Base-by-base conservation (phyloP, 2,329 filamentous ascomycete species). In the Arthrobotrys pseudoclavata region DNA sequence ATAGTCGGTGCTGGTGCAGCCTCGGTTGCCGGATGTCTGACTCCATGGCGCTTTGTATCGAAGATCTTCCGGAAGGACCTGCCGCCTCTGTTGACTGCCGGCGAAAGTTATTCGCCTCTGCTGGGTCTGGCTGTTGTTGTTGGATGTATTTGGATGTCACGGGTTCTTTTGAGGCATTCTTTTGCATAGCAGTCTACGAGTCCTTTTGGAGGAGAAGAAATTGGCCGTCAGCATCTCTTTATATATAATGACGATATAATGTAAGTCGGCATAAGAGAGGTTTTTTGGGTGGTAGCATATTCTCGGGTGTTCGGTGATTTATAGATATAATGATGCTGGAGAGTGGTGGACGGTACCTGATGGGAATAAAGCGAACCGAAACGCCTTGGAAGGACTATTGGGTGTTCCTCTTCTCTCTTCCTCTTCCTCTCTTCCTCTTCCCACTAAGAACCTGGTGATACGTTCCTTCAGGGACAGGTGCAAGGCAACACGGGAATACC, bases 11-110 rank as follows among this genome's bases (percentile, higher is more conserved):
- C 53, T 77, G 74, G 24, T 77, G 67, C 61, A 77, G 74, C 61
- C 74, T 61, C 22, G 74, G 74, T 48, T 77, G 74, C 67, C 74
- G 74, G 26, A 77, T 77, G 40, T 77, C 74, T 29, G 74, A 77
- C 31, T 77, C 74, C 74, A 77, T 77, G 67, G 74, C 74, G 74
- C 42, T 77, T 47, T 77, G 67, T 67, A 77, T 77, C 67, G 74
- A 77, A 42, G 72, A 70, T 52, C 50, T 64, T 53, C 52, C 45
- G 48, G 63, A 42, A 26, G 55, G 37, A 55, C 34, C 34, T 42
- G 53, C 34, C 9, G 45, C n/a, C 12, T 70, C 67, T 40, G 47
- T 62, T 34, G 52, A 45, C 42, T 47, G 74, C 60, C 42, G 67
- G 61, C 67, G 74, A 71, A 34, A 29, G 61, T 22, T 34, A 29